Evolutionary conservation across 306 rosid species (phyloP).

Genomic region (Trifolium repens): DNA sequence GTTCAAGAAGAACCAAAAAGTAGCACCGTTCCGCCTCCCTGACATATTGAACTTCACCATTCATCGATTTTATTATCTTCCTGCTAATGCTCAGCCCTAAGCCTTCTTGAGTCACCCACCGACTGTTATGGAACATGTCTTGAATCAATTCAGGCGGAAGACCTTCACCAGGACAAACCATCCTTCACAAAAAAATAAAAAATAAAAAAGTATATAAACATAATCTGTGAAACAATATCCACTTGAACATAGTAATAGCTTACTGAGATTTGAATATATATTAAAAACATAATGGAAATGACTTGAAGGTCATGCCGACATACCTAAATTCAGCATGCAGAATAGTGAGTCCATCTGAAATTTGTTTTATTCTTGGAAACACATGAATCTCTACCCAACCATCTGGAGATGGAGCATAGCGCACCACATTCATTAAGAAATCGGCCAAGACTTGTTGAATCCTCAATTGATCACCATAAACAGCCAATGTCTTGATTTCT

Average conservation of each 20-base stretch:
- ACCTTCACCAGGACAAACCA: slow-evolving; percentile 97
- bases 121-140: slow-evolving; percentile 88
- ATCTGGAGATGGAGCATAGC: slow-evolving; percentile 84
- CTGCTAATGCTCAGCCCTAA: slow-evolving; percentile 94
- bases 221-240: slow-evolving; percentile 11
- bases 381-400: slow-evolving; percentile 98
- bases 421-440: slow-evolving; percentile 90
- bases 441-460: slow-evolving; percentile 93
- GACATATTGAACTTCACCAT: slow-evolving; percentile 89
- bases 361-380: slow-evolving; percentile 72
- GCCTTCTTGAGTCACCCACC: slow-evolving; percentile 90
- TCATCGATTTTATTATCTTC: slow-evolving; percentile 88
- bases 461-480: slow-evolving; percentile 92
- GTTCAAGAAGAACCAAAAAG: slow-evolving; percentile 78
- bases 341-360: slow-evolving; percentile 62
- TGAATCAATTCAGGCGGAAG: slow-evolving; percentile 87
- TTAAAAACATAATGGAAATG: slow-evolving; percentile 21
- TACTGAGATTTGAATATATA: slow-evolving; percentile 16
- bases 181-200: slow-evolving; percentile 53
- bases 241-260: slow-evolving; percentile 20
- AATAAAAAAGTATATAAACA: background rate
- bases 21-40: slow-evolving; percentile 94
- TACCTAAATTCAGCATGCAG: slow-evolving; percentile 92
- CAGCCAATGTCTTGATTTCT: slow-evolving; percentile 88
- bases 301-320: slow-evolving; percentile 19